phyloP scores from a whole-genome alignment of 2,329 filamentous ascomycete genomes.

The Fusarium avenaceum region DNA sequence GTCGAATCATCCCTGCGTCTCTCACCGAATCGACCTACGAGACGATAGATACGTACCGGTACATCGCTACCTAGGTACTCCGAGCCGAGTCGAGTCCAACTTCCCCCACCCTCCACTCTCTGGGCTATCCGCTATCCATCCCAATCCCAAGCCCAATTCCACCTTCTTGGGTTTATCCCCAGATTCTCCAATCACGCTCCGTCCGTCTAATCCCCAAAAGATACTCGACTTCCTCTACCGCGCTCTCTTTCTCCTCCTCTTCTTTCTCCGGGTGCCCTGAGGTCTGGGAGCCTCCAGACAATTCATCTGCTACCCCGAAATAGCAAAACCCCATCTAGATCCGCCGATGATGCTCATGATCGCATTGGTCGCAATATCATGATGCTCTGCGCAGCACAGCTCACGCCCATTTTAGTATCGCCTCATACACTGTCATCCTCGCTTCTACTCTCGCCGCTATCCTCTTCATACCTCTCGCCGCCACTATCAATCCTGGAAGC shows the following conservation, averaged over 20 bases:
- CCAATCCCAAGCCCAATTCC: slow-evolving; percentile 30
- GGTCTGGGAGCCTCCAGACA: slow-evolving; percentile 42
- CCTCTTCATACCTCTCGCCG: slow-evolving; percentile 10
- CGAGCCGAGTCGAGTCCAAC: slow-evolving; percentile 18
- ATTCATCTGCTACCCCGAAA: slow-evolving; percentile 25
- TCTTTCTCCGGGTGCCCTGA: slow-evolving; percentile 35
- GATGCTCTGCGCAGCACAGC: slow-evolving; percentile 57
- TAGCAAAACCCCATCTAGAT: slow-evolving; percentile 22
- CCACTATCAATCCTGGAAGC: slow-evolving; percentile 21
- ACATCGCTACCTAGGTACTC: slow-evolving; percentile 11
- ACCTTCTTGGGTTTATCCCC: slow-evolving; percentile 38
- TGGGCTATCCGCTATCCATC: neutral
- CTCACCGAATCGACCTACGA: slow-evolving; percentile 46
- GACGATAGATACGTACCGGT: slow-evolving; percentile 35
- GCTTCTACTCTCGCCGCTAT: neutral
- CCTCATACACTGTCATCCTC: slow-evolving; percentile 40
- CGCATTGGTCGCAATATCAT: slow-evolving; percentile 56
- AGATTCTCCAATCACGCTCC: slow-evolving; percentile 49
- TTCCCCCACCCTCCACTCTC: slow-evolving; percentile 32
- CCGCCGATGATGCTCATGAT: slow-evolving; percentile 52
- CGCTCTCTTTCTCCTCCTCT: slow-evolving; percentile 30
- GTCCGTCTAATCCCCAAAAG: slow-evolving; percentile 45
- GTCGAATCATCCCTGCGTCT: slow-evolving; percentile 49
- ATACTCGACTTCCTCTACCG: slow-evolving; percentile 31
- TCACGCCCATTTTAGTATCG: slow-evolving; percentile 52